Percentiles rank a stretch among this genome's conserved stretches.
Conservation (phyloP, 805 yeast genomes). For the Lipomyces mesembrius region DNA sequence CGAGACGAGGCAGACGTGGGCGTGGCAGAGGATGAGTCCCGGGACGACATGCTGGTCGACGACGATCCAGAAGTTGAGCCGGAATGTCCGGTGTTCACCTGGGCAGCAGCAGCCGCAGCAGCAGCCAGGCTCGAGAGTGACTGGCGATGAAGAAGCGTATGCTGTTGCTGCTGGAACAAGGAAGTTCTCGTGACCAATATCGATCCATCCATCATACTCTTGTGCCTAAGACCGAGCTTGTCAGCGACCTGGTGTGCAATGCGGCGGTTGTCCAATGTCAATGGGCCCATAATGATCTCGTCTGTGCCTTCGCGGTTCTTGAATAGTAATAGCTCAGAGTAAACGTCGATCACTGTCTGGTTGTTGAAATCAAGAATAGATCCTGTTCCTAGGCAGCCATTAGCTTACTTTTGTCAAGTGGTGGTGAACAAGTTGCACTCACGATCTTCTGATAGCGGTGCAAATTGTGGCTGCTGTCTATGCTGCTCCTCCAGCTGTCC, state of each 20-base stretch:
- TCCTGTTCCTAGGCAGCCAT: background rate
- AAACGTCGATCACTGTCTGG: conserved; percentile 83
- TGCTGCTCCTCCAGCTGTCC: conserved; percentile 98
- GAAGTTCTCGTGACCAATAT: conserved; percentile 41
- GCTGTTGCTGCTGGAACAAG: conserved; percentile 40
- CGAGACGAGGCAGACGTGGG: conserved; percentile 7
- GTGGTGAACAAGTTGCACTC: background rate
- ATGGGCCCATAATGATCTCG: conserved; percentile 69
- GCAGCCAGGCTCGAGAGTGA: background rate
- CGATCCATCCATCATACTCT: conserved; percentile 47
- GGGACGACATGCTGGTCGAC: background rate
- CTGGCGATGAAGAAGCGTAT: conserved; percentile 5
- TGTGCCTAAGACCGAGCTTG: conserved; percentile 58
- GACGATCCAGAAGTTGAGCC: conserved; percentile 3
- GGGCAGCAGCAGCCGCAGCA: background rate
- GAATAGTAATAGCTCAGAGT: conserved; percentile 79
- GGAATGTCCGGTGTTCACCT: background rate
- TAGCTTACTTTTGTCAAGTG: background rate
- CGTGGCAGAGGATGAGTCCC: background rate
- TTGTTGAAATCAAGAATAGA: conserved; percentile 75
- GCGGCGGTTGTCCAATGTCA: conserved; percentile 56
- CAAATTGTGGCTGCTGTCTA: conserved; percentile 47
- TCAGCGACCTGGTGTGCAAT: conserved; percentile 65
- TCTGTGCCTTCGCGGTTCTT: conserved; percentile 36
- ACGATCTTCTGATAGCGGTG: conserved; percentile 6